Conservation (phyloP, 768 basidiomycete species). For the Macrolepiota fuliginosa region DNA sequence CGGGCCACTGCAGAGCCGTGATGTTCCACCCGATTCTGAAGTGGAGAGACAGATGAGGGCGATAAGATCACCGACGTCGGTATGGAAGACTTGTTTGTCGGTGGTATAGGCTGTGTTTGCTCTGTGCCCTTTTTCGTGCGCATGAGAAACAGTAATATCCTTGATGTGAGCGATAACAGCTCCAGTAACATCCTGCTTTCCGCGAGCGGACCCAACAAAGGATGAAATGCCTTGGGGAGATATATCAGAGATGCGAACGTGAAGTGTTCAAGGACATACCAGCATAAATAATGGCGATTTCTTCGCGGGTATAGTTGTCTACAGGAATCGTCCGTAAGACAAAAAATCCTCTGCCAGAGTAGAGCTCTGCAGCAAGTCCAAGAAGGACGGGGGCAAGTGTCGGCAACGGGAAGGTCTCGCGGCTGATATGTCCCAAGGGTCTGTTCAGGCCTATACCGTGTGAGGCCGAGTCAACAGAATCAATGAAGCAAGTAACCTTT, state of each 20-base stretch:
- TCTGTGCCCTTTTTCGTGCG: slow-evolving; percentile 32
- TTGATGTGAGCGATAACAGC: slow-evolving; percentile 47
- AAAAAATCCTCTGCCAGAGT: slow-evolving; percentile 46
- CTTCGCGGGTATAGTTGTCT: slow-evolving; percentile 34
- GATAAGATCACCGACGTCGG: slow-evolving; percentile 42
- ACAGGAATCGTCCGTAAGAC: slow-evolving; percentile 46
- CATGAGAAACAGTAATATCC: slow-evolving; percentile 33
- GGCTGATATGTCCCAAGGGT: slow-evolving; percentile 28
- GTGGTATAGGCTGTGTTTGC: slow-evolving; percentile 46
- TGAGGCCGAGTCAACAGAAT: not conserved
- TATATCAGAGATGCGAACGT: not conserved
- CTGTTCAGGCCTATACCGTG: slow-evolving; percentile 14
- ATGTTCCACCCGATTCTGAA: slow-evolving; percentile 42
- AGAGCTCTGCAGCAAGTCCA: slow-evolving; percentile 37
- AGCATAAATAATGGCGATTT: slow-evolving; percentile 42
- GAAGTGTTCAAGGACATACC: slow-evolving; percentile 18
- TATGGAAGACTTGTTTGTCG: slow-evolving; percentile 51
- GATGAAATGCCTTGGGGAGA: slow-evolving; percentile 18
- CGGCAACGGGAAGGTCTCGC: slow-evolving; percentile 43
- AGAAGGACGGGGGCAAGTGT: slow-evolving; percentile 33
- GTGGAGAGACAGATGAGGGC: slow-evolving; percentile 39
- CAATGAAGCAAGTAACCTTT: slow-evolving; percentile 24
- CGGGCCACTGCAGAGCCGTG: slow-evolving; percentile 42
- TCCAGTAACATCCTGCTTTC: slow-evolving; percentile 19
- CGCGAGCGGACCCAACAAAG: slow-evolving; percentile 16